Evolutionary conservation across 225 moss, liverwort and hornwort genomes (phyloP).

Genomic region (Sphagnum contortum): DNA sequence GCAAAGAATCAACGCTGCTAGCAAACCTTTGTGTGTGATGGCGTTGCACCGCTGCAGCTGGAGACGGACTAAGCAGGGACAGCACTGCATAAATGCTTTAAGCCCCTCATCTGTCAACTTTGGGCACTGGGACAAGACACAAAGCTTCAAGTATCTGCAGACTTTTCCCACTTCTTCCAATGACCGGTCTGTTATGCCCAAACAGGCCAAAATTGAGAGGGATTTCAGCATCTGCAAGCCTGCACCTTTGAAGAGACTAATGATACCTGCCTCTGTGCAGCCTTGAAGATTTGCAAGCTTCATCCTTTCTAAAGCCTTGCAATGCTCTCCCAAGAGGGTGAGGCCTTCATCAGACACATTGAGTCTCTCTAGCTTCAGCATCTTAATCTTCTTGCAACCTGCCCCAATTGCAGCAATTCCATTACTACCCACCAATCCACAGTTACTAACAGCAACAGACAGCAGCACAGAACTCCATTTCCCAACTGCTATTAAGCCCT

Average conservation of each 20-base stretch:
- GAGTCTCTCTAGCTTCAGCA: conserved; percentile 61
- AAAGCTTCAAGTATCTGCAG: conserved; percentile 48
- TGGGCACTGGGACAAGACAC: conserved; percentile 48
- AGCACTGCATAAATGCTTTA: conserved; percentile 36
- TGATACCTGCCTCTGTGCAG: conserved; percentile 56
- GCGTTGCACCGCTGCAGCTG: conserved; percentile 55
- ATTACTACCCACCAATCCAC: conserved; percentile 47
- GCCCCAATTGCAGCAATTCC: conserved; percentile 42
- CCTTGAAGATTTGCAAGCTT: conserved; percentile 38
- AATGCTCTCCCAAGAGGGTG: conserved; percentile 36
- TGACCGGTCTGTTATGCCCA: conserved; percentile 51
- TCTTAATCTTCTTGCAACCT: conserved; percentile 50
- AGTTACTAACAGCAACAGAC: conserved; percentile 46
- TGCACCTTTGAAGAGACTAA: conserved; percentile 35
- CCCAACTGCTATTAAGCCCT: conserved; percentile 42
- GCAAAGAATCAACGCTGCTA: conserved; percentile 26
- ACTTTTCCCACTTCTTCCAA: conserved; percentile 37
- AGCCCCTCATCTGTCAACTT: conserved; percentile 52
- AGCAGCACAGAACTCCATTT: conserved; percentile 24
- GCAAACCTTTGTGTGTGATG: conserved; percentile 49
- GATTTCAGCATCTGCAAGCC: conserved; percentile 43
- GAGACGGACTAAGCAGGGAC: conserved; percentile 40
- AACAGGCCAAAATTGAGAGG: conserved; percentile 36
- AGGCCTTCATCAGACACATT: conserved; percentile 47
- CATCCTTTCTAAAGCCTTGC: conserved; percentile 38